Evolutionary conservation across 148 eudicot genomes (phyloP).

Genomic region (Arctostaphylos glauca): DNA sequence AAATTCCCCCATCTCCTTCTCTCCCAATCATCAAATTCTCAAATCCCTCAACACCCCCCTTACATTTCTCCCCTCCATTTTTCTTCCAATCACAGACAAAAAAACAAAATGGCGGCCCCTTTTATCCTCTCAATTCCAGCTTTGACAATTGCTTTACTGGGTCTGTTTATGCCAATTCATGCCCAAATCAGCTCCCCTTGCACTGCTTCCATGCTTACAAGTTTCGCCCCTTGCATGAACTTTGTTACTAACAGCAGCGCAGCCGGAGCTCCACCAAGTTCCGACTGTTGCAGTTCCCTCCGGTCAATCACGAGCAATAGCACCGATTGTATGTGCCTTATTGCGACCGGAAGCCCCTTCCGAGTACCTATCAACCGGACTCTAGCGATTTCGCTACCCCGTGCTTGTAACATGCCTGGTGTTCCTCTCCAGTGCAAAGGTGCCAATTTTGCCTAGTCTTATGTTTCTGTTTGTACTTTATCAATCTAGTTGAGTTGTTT

Average conservation of each 20-base stretch:
- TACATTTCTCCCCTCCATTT: not conserved
- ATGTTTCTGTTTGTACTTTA: not conserved
- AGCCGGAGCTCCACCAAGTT: conserved; percentile 47
- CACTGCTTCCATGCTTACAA: conserved; percentile 59
- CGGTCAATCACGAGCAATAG: conserved; percentile 53
- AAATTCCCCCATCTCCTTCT: conserved; percentile 23
- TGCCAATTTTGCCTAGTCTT: not conserved
- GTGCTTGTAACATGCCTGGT: conserved; percentile 74
- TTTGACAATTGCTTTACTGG: conserved; percentile 22
- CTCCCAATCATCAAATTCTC: conserved; percentile 14
- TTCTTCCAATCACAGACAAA: no score
- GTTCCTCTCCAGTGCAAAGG: conserved; percentile 88
- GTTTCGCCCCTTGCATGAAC: conserved; percentile 59
- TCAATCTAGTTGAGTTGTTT: no score
- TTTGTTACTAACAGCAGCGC: conserved; percentile 45
- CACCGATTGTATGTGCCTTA: conserved; percentile 65
- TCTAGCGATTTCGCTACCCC: conserved; percentile 68
- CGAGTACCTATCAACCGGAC: conserved; percentile 69
- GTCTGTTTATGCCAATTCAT: conserved; percentile 14
- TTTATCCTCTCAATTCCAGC: not conserved
- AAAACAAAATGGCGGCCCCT: conserved; percentile 11
- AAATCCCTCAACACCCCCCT: not conserved
- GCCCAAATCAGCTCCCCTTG: conserved; percentile 47
- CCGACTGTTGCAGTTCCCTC: conserved; percentile 67
- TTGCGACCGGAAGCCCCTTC: conserved; percentile 65